Base-by-base conservation (phyloP, 768 basidiomycete genomes). In the Xerocomellus dryophilus region DNA sequence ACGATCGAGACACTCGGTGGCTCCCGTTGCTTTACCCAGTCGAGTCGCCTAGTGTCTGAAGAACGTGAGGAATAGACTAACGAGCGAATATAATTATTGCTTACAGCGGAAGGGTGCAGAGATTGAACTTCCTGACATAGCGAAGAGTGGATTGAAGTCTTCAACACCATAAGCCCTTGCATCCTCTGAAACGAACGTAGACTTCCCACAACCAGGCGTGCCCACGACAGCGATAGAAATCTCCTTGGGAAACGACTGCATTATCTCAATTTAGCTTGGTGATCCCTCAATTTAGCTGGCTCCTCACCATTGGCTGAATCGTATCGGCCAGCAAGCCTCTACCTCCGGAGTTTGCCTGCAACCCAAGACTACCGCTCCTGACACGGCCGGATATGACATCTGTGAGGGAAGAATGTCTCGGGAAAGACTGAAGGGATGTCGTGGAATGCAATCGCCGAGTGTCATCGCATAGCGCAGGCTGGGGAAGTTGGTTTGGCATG, bases 151-250 rank as follows among this genome's bases (percentile, higher is more conserved):
- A 40, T 57, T 65, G 31, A 79, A 67, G 49, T 80, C 78, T 32
- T 74, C 72, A 15, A 89, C 73, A 15, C 76, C 74, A 61, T 82
- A 85, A 3, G 78, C 75, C 58, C 81, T 84, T 51, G 93, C 75
- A 11, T 92, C 93, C 66, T 85, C 86, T 34, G 77, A 76, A 57
- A 97, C 89, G 46, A 92, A 79, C 3, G 84, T 82, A 2, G 90
- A 86, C 72, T 98, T 98, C 56, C 95, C 96, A 55, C 89, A 93
- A 32, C 84, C 81, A 36, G 78, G 70, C 12, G 82, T 79, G 14
- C 96, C 96, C 36, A 95, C 78, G 32, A 98, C 84, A 31, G 86
- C 85, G 29, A 98, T 74, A 9, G 84, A 82, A 45, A 88, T 61
- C 45, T 73, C 68, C 55, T 63, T 71, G 10, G 62, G 57, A 12